Evolutionary conservation across 768 basidiomycete genomes (phyloP).

Genomic region (Tephrocybe sp.): DNA sequence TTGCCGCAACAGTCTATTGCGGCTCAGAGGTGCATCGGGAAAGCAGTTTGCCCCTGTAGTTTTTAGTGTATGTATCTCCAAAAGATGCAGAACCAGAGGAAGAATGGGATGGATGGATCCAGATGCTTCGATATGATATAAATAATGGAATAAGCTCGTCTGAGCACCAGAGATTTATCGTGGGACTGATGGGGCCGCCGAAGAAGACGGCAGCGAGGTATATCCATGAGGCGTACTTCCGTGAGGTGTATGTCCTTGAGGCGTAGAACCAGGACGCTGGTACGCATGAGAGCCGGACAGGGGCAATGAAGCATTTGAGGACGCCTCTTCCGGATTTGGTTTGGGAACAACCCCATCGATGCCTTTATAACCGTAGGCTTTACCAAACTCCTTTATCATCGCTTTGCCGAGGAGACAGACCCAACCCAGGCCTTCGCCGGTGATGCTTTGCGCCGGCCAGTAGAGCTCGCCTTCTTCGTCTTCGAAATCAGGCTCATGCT

Average conservation of each 20-base stretch:
- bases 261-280: slow-evolving; percentile 18
- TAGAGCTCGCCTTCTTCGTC: slow-evolving; percentile 86
- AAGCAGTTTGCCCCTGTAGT: background rate
- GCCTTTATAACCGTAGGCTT: slow-evolving; percentile 69
- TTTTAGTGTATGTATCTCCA: slow-evolving; percentile 3
- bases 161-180: slow-evolving; percentile 2
- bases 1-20: background rate
- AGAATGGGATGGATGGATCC: slow-evolving; percentile 1
- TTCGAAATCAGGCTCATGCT: slow-evolving; percentile 79
- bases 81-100: background rate
- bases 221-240: slow-evolving; percentile 16
- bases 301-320: slow-evolving; percentile 10
- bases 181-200: slow-evolving; percentile 1
- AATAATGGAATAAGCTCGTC: slow-evolving; percentile 7
- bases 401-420: slow-evolving; percentile 85
- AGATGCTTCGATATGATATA: slow-evolving; percentile 9
- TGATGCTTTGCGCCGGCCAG: slow-evolving; percentile 74
- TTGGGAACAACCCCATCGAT: slow-evolving; percentile 72
- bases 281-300: slow-evolving; percentile 11
- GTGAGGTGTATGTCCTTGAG: slow-evolving; percentile 16
- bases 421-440: slow-evolving; percentile 81
- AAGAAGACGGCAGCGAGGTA: slow-evolving; percentile 10
- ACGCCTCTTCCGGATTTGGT: slow-evolving; percentile 40
- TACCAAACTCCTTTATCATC: slow-evolving; percentile 82
- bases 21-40: background rate